Base-by-base conservation (phyloP, 441 rosid species). In the Adansonia grandidieri region DNA sequence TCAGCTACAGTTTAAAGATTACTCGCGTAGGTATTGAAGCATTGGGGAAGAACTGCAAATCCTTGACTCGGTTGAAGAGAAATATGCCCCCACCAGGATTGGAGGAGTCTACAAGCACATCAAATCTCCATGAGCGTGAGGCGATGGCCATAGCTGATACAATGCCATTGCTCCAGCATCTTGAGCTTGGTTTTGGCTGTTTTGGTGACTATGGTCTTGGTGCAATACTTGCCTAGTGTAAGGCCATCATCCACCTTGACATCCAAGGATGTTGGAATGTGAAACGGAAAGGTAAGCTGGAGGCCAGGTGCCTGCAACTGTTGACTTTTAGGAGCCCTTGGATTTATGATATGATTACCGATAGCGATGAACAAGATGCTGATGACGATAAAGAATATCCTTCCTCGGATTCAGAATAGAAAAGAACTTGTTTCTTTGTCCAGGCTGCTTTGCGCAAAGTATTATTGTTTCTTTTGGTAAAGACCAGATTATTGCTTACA, bases 11-110 rank as follows among this genome's bases (percentile, higher is more conserved):
- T 57, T 73, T 13, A 54, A 58, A 58, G 54, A 57, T 73, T 42
- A 57, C 76, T 40, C 48, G 45, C 40, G 37, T 32, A 40, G 42
- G 76, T 17, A 40, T 73, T 3, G 67, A 44, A 42, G 48, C 67
- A n/a, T 42, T 58, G 24, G 76, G 66, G 76, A 73, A 73, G 76
- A 73, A 42, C 53, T 57, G 54, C 76, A 58, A 57, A 20, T 71
- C 53, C 48, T 73, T 44, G 76, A 58, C 42, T 73, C 32, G 58
- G 22, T 57, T 73, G 19, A 73, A 44, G 76, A 73, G 67, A 44
- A 73, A 73, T 57, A 57, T 58, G 76, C 54, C 76, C 62, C 76
- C 54, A 58, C 64, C 54, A 42, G 54, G 42, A 42, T 57, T 37
- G 32, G 54, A 58, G 40, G 22, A 19, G 19, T 22, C 11, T 9